These are phyloP conservation scores for Mycena epipterygia DNA, from an alignment of 768 basidiomycete species.

Conservation along the genomic window DNA sequence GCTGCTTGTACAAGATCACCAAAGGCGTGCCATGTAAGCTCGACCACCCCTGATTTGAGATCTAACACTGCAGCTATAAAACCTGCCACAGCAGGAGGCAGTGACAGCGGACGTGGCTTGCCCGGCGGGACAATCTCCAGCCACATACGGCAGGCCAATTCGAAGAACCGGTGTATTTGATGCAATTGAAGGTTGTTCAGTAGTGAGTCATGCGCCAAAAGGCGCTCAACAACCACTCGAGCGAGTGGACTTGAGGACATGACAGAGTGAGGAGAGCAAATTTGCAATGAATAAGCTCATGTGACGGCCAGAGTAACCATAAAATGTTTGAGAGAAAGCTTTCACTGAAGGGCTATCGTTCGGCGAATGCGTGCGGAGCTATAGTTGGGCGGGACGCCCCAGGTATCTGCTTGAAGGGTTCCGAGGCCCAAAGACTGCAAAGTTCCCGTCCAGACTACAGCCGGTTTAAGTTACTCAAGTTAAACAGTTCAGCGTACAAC, in stretches of 20 bases:
- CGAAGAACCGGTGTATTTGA: background rate
- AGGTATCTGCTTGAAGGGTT: too few species aligned
- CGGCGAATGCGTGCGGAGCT: too few species aligned
- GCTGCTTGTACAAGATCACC: background rate
- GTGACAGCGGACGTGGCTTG: background rate
- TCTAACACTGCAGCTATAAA: background rate
- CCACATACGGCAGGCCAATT: background rate
- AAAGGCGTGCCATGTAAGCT: slow-evolving; percentile 11
- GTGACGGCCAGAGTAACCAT: too few species aligned
- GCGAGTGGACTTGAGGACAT: background rate
- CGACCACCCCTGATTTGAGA: background rate
- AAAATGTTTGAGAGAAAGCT: too few species aligned
- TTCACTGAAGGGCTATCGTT: too few species aligned
- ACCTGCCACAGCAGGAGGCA: background rate
- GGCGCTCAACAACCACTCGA: background rate
- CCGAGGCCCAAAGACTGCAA: too few species aligned
- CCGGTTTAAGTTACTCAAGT: too few species aligned
- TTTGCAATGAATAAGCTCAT: too few species aligned
- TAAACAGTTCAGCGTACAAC: too few species aligned
- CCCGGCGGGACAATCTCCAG: background rate
- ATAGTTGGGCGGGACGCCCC: too few species aligned
- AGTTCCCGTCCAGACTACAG: too few species aligned
- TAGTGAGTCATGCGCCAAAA: background rate
- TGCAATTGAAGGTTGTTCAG: background rate
- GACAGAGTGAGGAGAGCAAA: too few species aligned